These are phyloP conservation scores for Coelastrella sp. DNA, from an alignment of 139 green algal species.

Conservation along the genomic window DNA sequence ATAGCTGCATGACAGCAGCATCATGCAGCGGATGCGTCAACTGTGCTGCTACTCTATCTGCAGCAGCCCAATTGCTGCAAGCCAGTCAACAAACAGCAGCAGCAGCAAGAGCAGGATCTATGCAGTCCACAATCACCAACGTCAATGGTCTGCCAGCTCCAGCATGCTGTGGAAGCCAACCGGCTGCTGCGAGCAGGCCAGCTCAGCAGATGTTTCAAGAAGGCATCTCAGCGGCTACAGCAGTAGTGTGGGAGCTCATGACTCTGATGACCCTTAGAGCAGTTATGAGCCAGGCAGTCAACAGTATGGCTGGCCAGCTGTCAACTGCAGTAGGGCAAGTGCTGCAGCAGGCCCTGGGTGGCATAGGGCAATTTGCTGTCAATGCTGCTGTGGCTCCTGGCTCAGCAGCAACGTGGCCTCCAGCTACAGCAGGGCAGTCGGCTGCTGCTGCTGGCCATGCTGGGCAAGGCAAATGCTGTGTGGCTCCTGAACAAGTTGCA, in stretches of 20 bases:
- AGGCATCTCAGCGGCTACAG: conserved; percentile 8
- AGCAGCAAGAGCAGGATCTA: conserved; percentile 5
- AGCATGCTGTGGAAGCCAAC: background rate
- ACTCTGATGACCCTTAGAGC: conserved; percentile 17
- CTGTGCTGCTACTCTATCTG: conserved; percentile 2
- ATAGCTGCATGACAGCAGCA: background rate
- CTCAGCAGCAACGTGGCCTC: background rate
- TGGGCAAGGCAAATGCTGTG: background rate
- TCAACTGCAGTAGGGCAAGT: background rate
- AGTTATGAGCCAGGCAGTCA: conserved; percentile 14
- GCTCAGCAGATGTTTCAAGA: background rate
- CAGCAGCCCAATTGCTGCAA: background rate
- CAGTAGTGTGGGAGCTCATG: conserved; percentile 28
- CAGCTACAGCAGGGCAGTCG: background rate
- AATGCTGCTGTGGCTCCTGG: background rate
- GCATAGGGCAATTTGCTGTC: background rate
- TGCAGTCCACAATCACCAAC: background rate
- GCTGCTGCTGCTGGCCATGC: background rate
- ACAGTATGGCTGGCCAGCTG: conserved; percentile 28
- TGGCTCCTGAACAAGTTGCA: background rate
- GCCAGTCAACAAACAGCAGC: conserved; percentile 7
- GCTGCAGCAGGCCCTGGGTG: background rate
- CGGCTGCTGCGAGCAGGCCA: no score
- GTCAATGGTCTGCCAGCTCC: background rate
- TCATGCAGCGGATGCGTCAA: background rate